Percentiles rank a stretch among this genome's conserved stretches.
phyloP scores from a whole-genome alignment of 106 monocot species.

The Alisma plantagoaquatica region DNA sequence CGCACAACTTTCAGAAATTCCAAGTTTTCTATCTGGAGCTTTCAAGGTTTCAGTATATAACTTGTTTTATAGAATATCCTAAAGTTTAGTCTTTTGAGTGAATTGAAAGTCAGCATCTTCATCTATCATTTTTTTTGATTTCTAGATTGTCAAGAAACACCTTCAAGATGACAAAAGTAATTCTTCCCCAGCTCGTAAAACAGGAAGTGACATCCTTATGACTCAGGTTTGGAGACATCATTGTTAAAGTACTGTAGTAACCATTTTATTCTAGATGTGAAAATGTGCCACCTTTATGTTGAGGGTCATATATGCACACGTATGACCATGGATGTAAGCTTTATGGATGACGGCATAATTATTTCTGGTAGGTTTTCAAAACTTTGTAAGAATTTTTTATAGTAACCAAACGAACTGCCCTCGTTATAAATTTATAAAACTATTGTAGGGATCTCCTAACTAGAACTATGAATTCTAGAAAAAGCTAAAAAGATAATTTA shows the following conservation, averaged over 20 bases:
- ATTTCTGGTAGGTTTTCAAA: no score
- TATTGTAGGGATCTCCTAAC: no score
- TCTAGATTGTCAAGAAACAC: conserved; percentile 38
- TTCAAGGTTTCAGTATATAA: conserved; percentile 25
- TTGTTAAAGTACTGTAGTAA: neutral
- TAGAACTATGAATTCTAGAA: no score
- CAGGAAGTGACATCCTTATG: conserved; percentile 30
- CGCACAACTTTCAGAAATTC: conserved; percentile 24
- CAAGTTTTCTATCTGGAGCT: conserved; percentile 38
- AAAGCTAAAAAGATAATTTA: no score
- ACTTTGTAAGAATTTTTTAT: no score
- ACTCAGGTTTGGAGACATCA: conserved; percentile 28
- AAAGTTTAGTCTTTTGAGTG: neutral
- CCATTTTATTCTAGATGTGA: neutral
- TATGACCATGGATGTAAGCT: neutral
- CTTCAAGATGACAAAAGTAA: conserved; percentile 33
- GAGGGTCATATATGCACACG: neutral
- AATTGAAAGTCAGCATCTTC: neutral
- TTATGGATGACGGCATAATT: no score
- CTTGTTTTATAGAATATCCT: neutral
- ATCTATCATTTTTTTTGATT: neutral
- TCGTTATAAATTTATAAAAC: no score
- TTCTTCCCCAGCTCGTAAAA: conserved; percentile 23
- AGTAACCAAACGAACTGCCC: no score
- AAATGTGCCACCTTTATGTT: neutral